Percentiles rank a stretch among this genome's conserved stretches.
Evolutionary conservation across 371 early-diverging fungal genomes (phyloP).

Genomic region (Mucor ambiguus): DNA sequence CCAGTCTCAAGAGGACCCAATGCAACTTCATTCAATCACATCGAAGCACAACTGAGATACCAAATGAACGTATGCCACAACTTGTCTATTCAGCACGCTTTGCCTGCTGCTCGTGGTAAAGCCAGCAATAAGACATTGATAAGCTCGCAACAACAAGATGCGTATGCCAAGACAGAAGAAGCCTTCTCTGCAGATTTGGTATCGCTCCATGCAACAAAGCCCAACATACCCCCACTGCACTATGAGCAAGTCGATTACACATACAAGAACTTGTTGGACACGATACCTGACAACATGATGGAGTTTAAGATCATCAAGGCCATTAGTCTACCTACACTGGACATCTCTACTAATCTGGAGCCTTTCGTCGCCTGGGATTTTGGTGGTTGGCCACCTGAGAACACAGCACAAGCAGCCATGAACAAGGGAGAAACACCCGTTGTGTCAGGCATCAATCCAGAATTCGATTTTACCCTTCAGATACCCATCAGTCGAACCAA

Average conservation of each 20-base stretch:
- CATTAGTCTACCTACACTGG: slow-evolving; percentile 57
- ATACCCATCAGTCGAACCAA: slow-evolving; percentile 68
- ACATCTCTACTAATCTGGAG: slow-evolving; percentile 60
- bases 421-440: slow-evolving; percentile 74
- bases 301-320: slow-evolving; percentile 63
- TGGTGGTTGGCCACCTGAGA: slow-evolving; percentile 75
- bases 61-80: slow-evolving; percentile 71
- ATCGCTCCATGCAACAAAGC: slow-evolving; percentile 49
- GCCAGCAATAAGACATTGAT: slow-evolving; percentile 10
- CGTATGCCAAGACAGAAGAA: slow-evolving; percentile 62
- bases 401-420: slow-evolving; percentile 48
- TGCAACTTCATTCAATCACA: slow-evolving; percentile 44
- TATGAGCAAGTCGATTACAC: slow-evolving; percentile 66
- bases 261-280: slow-evolving; percentile 56
- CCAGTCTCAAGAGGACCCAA: slow-evolving; percentile 5
- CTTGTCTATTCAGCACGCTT: slow-evolving; percentile 51
- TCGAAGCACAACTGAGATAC: slow-evolving; percentile 55
- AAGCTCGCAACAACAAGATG: slow-evolving; percentile 14
- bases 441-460: slow-evolving; percentile 51
- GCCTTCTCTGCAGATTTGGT: slow-evolving; percentile 60
- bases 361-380: slow-evolving; percentile 72
- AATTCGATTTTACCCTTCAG: slow-evolving; percentile 57
- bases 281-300: slow-evolving; percentile 68
- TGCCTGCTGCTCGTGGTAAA: slow-evolving; percentile 10
- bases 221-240: slow-evolving; percentile 55